Base-by-base conservation (phyloP, 192 early-diverging fungal genomes). In the Backusella australiensis region DNA sequence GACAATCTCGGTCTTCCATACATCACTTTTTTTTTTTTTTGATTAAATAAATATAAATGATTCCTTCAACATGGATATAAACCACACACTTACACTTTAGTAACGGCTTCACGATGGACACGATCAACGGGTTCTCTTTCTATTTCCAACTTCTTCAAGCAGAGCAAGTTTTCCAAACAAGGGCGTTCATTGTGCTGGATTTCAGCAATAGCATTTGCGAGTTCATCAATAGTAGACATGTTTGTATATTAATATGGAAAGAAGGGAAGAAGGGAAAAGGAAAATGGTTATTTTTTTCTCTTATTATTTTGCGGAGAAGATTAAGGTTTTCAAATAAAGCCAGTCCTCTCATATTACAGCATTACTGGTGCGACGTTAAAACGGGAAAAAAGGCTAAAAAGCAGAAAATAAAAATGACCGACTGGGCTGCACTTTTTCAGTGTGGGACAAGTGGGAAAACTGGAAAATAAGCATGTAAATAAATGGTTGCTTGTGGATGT, bases 191-290 rank as follows among this genome's bases (percentile, higher is more conserved):
- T 59, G 36, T 81, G 80, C 17, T 66, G 34, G 53, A 81, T 35
- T n/a, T 69, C 76, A 42, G 80, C 76, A 70, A 78, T 46, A 59
- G 76, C 76, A 59, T 78, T 73, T 3, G 63, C 38, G 26, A 81
- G 53, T 23, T 81, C 67, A 32, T 81, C 74, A 23, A 81, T 70
- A 66, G 67, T 52, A 73, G 72, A 63, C 72, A 73, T 38, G 14
- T 73, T 67, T 36, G 14, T 39, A 21, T 69, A 21, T 36, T 19
- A n/a, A 4, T 69, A 69, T 21, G 11, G 34, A 69, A 36, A 21
- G 35, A 39, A 69, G 23, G 8, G 34, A 36, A 69, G 14, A 69
- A 39, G 19, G n/a, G 6, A 36, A 39, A 69, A 21, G 23, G 21
- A 69, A 36, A 68, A 2, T 7, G 7, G 4, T 8, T 35, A 17